A percentile compares a stretch with the other conserved stretches of the same genome.
These are phyloP conservation scores for Trypanosoma scelopori DNA, from an alignment of 208 protist species.

Conservation along the genomic window DNA sequence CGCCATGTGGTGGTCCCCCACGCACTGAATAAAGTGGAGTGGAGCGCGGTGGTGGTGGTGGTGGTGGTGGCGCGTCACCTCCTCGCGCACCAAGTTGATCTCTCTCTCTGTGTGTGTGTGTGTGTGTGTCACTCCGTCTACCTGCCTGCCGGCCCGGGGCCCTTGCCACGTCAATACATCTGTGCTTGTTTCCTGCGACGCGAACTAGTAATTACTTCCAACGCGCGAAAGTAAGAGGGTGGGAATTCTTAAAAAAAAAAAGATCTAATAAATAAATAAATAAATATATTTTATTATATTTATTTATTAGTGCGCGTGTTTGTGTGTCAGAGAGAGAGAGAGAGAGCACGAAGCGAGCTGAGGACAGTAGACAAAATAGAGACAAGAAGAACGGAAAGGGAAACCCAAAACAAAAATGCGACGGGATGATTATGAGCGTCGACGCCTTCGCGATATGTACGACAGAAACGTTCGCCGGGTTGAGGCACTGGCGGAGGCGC, in stretches of 20 bases:
- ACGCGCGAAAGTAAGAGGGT: slow-evolving; percentile 1
- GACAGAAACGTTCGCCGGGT: slow-evolving; percentile 79
- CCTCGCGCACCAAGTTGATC: no score
- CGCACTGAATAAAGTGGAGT: no score
- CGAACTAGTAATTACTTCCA: background rate
- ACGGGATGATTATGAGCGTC: slow-evolving; percentile 73
- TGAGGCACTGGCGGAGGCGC: slow-evolving; percentile 66
- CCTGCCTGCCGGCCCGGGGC: background rate
- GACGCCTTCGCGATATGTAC: slow-evolving; percentile 77
- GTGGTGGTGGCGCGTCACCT: no score
- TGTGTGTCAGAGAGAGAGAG: background rate
- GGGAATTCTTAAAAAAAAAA: background rate
- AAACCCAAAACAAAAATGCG: slow-evolving; percentile 44
- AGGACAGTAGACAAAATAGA: background rate
- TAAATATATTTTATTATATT: no score
- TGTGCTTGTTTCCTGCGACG: background rate
- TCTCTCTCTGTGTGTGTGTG: no score
- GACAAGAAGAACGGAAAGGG: background rate
- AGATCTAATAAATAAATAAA: no score
- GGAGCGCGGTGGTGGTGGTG: background rate
- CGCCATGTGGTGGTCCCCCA: no score
- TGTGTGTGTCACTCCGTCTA: no score
- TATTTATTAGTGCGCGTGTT: background rate
- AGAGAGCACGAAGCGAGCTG: no score
- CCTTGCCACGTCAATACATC: slow-evolving; percentile 12